Base-by-base conservation (phyloP, 2,329 filamentous ascomycete genomes). In the Fusarium anguioides region DNA sequence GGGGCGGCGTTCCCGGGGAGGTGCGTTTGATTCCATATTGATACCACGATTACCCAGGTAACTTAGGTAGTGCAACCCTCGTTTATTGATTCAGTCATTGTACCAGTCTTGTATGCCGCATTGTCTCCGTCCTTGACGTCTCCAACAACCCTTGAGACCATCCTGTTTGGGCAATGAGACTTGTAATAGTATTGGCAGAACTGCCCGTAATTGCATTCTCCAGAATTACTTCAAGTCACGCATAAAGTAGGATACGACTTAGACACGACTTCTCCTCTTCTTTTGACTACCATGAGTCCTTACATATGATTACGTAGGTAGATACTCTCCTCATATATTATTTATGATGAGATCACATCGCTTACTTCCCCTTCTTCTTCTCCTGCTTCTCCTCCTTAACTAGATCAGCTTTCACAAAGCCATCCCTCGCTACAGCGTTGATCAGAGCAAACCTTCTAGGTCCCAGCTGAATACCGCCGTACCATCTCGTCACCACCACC, bases 401-500 rank as follows among this genome's bases (percentile, higher is more conserved):
- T 70, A 92, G 87, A 0, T 91, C 92, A 1, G 91, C 93, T 74
- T 87, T 87, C 11, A 97, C 86, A 66, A 98, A 84, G 1, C 91
- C 92, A 79, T 97, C 94, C 73, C 94, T 87, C 9, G 94, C 94
- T 10, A 89, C 92, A 54, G 87, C 86, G 76, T 97, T 97, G 75
- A 99, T 98, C 53, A 97, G 83, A 14, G 93, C 88, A 76, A 99
- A 99, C 67, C 96, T 84, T 76, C 94, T 91, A 47, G 95, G 94
- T 0, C 96, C 96, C 42, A 99, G 80, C 72, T 94, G 91, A 58
- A 97, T 87, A 2, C 96, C 96, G 6, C 96, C 96, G 78, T 97
- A 99, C 96, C 96, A 99, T 65, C 96, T 83, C 36, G 92, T 94
- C 26, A 99, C 95, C 5, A 99, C 91, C 0, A 99, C 93, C 82